Evolutionary conservation across 2,329 filamentous ascomycete species (phyloP).

Genomic region (Aspergillus bombycis): DNA sequence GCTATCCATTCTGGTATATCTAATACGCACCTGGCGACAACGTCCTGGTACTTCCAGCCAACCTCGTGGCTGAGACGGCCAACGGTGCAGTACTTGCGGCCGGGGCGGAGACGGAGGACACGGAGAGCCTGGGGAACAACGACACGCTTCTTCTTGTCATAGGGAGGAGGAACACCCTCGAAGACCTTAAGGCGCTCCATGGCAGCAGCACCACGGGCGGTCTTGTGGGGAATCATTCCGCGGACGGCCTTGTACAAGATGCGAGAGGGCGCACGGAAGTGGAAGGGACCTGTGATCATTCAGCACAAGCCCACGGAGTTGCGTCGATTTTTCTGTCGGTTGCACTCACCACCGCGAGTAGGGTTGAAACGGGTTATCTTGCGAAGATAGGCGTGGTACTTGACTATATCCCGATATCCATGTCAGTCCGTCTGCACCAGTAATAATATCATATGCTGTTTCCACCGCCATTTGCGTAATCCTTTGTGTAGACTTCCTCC

Average conservation of each 20-base stretch:
- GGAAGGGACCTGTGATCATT: constrained; percentile 78
- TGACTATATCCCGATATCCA: constrained; percentile 68
- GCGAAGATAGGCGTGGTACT: constrained; percentile 99
- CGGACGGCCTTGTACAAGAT: constrained; percentile 99
- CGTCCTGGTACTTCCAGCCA: constrained; percentile 99
- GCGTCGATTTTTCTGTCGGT: constrained; percentile 5
- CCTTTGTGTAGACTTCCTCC: constrained; percentile 10
- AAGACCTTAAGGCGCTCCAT: constrained; percentile 99
- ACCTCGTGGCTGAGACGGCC: constrained; percentile 98
- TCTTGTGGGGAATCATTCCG: constrained; percentile 99
- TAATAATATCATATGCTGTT: not conserved
- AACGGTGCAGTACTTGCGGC: constrained; percentile 99
- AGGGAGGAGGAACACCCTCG: constrained; percentile 97
- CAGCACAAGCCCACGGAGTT: constrained; percentile 10
- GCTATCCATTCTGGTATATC: constrained; percentile 6
- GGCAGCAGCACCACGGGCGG: constrained; percentile 91
- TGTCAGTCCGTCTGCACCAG: constrained; percentile 49
- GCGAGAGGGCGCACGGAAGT: constrained; percentile 98
- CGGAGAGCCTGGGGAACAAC: constrained; percentile 98
- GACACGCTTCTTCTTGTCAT: constrained; percentile 99
- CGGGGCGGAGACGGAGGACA: constrained; percentile 94
- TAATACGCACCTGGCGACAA: constrained; percentile 85
- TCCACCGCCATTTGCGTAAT: constrained; percentile 5
- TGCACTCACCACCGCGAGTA: constrained; percentile 84
- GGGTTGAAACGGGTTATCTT: constrained; percentile 99